Evolutionary conservation across 495 filamentous ascomycete species (phyloP).

Genomic region (Penicillium canescens): DNA sequence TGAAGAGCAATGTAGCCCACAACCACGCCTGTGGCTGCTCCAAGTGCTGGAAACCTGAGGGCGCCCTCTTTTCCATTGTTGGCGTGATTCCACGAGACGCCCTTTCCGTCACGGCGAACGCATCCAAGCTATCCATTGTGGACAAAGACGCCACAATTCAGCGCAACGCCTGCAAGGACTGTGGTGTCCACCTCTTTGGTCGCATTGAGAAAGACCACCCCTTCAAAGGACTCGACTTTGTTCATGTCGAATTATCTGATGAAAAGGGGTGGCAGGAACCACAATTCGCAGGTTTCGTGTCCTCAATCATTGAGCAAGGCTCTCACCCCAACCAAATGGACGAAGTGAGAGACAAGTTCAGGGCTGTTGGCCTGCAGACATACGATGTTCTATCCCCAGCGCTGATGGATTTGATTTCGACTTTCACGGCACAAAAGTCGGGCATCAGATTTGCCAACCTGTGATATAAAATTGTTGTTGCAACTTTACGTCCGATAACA

Average conservation of each 20-base stretch:
- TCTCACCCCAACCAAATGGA: conserved; percentile 53
- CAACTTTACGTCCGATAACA: neutral
- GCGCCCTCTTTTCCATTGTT: conserved; percentile 60
- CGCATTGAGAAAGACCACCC: conserved; percentile 61
- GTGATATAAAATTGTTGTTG: neutral
- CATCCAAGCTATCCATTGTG: conserved; percentile 51
- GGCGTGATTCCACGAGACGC: conserved; percentile 51
- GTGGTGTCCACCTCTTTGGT: conserved; percentile 58
- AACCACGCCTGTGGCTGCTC: conserved; percentile 68
- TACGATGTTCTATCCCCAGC: conserved; percentile 58
- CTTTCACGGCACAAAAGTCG: conserved; percentile 49
- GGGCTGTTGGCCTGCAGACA: conserved; percentile 47
- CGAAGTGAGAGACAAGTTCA: conserved; percentile 49
- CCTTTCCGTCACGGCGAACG: conserved; percentile 50
- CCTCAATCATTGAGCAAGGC: conserved; percentile 62
- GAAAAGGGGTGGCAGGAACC: conserved; percentile 61
- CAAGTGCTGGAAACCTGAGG: conserved; percentile 62
- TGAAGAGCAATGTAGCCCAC: conserved; percentile 55
- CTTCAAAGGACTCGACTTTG: conserved; percentile 63
- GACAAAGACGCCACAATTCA: conserved; percentile 55
- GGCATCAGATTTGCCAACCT: conserved; percentile 28
- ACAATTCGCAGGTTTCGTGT: conserved; percentile 62
- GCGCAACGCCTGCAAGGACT: conserved; percentile 56
- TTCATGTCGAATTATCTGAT: conserved; percentile 58
- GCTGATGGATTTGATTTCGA: conserved; percentile 60